Evolutionary conservation across 768 basidiomycete genomes (phyloP).

Genomic region (Psilocybe cubensis): DNA sequence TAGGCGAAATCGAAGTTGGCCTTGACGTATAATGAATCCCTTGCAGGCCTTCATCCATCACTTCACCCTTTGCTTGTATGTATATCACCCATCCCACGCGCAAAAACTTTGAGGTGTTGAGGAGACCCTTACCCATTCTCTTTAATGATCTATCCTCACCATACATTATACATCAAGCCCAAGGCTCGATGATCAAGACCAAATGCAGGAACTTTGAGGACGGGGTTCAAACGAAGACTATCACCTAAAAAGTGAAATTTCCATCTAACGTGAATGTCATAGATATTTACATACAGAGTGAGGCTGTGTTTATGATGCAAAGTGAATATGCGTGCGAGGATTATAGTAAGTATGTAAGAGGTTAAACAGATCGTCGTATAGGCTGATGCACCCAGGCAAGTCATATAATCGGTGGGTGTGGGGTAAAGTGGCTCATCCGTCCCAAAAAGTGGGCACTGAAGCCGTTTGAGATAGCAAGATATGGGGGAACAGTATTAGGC

Average conservation of each 20-base stretch:
- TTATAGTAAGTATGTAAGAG: too few species aligned
- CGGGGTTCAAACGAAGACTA: neutral
- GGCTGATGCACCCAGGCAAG: too few species aligned
- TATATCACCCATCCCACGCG: neutral
- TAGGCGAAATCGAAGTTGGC: constrained; percentile 87
- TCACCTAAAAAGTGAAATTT: neutral
- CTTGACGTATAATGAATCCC: constrained; percentile 37
- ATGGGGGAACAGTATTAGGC: constrained; percentile 44
- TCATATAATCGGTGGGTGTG: too few species aligned
- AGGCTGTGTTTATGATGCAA: constrained; percentile 1
- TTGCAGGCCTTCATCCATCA: neutral
- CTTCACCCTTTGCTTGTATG: neutral
- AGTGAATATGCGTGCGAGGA: neutral
- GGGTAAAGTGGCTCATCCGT: too few species aligned
- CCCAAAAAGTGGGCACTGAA: neutral
- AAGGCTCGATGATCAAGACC: constrained; percentile 11
- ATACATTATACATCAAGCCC: constrained; percentile 5
- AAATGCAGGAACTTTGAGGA: neutral
- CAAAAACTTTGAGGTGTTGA: neutral
- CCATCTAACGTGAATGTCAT: neutral
- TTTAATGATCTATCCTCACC: neutral
- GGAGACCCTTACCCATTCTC: neutral
- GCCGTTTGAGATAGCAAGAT: neutral
- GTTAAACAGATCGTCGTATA: too few species aligned
- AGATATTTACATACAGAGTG: neutral